Base-by-base conservation (phyloP, 2,329 filamentous ascomycete genomes). In the Aspergillus quadricinctus region DNA sequence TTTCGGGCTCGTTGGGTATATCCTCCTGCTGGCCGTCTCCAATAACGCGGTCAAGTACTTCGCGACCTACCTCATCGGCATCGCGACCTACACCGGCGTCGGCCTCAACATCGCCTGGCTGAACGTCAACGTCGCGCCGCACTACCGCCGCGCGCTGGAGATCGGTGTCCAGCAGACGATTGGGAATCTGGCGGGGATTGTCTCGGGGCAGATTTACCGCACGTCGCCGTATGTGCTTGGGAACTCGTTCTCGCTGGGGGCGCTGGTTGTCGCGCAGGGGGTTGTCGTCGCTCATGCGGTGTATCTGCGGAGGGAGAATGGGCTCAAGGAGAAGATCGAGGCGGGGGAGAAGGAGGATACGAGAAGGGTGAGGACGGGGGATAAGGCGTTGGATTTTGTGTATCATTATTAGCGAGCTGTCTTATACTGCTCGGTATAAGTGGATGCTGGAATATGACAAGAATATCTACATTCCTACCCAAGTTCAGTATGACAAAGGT, bases 1-100 rank as follows among this genome's bases (percentile, higher is more conserved):
- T 10, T 75, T 80, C 31, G 78, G 77, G 3, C 75, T 82, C 23
- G 60, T 79, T 11, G 80, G 80, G 1, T 82, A 82, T 58, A 75
- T 80, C 17, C 61, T 83, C 29, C 74, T 82, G 4, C 64, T 83
- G 2, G 68, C 72, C 37, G 74, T 83, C 9, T 77, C 77, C 4
- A 76, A 78, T 59, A 69, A 82, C 21, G 77, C 77, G 0, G 76
- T 81, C 49, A 74, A 78, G 54, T 82, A 78, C 67, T 79, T 82
- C 55, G 78, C 75, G 3, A 79, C 77, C 1, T 82, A 78, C 64
- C 67, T 83, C 11, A 77, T 75, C 49, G 78, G 77, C 2, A 69
- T 79, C 6, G 75, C 77, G 1, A 75, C 79, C 1, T 82, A 81
- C 56, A 77, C 73, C 7, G 75, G 76, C 1, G 74, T 78, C 0